Base-by-base conservation (phyloP, 345 rosid species). In the Linum tenue region DNA sequence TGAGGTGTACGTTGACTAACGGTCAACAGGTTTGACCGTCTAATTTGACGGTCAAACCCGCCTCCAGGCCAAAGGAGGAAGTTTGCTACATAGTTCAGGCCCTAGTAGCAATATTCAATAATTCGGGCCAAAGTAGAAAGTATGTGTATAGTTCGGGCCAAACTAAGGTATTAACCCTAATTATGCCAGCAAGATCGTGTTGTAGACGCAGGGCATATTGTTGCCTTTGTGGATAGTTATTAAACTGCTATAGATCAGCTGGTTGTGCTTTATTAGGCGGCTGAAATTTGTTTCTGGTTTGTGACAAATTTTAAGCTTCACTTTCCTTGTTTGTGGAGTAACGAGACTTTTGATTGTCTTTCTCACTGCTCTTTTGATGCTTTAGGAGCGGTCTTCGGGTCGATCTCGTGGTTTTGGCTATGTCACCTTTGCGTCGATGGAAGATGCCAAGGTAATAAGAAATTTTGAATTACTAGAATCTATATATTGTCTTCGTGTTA, bases 371-470 rank as follows among this genome's bases (percentile, higher is more conserved):
- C 43, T 36, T 1, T 74, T 51, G 16, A 58, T 72, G 63, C 63
- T 75, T 53, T 67, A 92, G 97, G 97, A 92, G 75, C 81, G 97
- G 69, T 82, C 96, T 38, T 83, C 96, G 0, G 98, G 98, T 43
- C 86, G 98, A 60, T 92, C 98, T 72, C 97, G 98, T 76, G 98
- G 97, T 39, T 92, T 92, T 75, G 98, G 97, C 55, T 92, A 92
- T 73, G 97, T 90, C 41, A 92, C 98, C 40, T 90, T 90, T 77
- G 83, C 72, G 68, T 81, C 85, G 0, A 80, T 66, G 60, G 90
- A 92, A 64, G 96, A 90, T 82, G 96, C 97, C 42, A 85, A 88
- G 92, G 98, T 82, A 65, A 48, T 43, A 10, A 48, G 14, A 59
- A 36, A 12, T 41, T 44, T 7, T 64, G 37, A 51, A 48, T 12